These are phyloP conservation scores for Pyricularia pennisetigena DNA, from an alignment of 2,329 filamentous ascomycete genomes.

Conservation along the genomic window DNA sequence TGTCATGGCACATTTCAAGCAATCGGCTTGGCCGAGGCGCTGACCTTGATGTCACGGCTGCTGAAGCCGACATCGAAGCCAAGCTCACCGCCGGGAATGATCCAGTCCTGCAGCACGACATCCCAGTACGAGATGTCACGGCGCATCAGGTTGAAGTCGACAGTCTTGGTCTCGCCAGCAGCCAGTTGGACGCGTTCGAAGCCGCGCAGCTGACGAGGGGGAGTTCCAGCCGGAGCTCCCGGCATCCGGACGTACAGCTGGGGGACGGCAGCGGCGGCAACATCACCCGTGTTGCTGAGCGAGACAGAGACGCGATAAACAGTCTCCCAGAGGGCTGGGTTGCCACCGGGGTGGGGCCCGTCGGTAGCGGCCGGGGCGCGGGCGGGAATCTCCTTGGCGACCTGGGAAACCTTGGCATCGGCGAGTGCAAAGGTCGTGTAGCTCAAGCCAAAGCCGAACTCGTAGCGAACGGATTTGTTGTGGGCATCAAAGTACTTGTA, in stretches of 20 bases:
- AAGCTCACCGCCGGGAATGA: slow-evolving; percentile 21
- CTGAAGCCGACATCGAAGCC: slow-evolving; percentile 20
- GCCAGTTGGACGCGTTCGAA: slow-evolving; percentile 39
- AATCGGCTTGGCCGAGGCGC: not conserved
- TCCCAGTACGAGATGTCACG: slow-evolving; percentile 41
- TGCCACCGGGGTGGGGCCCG: slow-evolving; percentile 36
- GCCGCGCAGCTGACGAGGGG: slow-evolving; percentile 35
- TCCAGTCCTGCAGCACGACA: slow-evolving; percentile 29
- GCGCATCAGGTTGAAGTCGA: slow-evolving; percentile 34
- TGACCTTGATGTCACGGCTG: slow-evolving; percentile 13
- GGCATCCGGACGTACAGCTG: slow-evolving; percentile 40
- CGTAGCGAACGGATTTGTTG: slow-evolving; percentile 49
- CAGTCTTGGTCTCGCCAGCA: slow-evolving; percentile 26
- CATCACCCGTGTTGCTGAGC: slow-evolving; percentile 39
- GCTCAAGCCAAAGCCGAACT: slow-evolving; percentile 54
- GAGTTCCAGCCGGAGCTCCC: slow-evolving; percentile 31
- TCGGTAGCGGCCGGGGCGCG: slow-evolving; percentile 11
- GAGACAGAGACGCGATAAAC: slow-evolving; percentile 36
- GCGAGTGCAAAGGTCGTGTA: slow-evolving; percentile 42
- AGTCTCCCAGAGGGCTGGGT: slow-evolving; percentile 41
- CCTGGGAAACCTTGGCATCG: slow-evolving; percentile 41
- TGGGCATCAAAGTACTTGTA: slow-evolving; percentile 56
- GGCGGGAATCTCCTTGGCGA: slow-evolving; percentile 31
- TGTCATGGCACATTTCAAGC: not conserved
- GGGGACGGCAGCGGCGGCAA: slow-evolving; percentile 37